phyloP scores from a whole-genome alignment of 495 filamentous ascomycete species.

The Tuber borchii region DNA sequence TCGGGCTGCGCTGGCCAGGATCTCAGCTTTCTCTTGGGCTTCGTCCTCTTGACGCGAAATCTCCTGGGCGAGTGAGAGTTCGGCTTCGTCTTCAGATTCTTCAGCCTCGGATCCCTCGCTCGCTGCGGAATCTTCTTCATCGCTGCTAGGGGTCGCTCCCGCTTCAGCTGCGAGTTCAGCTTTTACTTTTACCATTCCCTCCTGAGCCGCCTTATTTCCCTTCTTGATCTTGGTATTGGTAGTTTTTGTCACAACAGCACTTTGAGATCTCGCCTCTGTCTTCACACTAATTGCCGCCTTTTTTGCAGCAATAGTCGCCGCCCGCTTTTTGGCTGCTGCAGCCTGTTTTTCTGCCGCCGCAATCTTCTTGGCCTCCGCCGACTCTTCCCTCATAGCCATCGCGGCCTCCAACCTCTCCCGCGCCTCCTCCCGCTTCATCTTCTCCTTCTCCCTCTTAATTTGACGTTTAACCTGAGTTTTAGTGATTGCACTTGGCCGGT shows the following conservation, averaged over 20 bases:
- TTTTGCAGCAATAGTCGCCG: not conserved
- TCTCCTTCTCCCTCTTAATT: not conserved
- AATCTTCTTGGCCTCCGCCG: not conserved
- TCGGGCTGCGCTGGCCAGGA: not conserved
- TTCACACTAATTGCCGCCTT: not conserved
- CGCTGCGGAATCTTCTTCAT: too few species aligned
- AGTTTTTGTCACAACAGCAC: not conserved
- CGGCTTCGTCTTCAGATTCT: not conserved
- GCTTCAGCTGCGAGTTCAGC: too few species aligned
- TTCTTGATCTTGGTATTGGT: not conserved
- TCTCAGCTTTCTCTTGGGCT: too few species aligned
- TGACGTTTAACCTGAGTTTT: not conserved
- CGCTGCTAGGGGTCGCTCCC: too few species aligned
- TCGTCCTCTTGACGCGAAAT: not conserved
- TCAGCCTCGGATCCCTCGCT: too few species aligned
- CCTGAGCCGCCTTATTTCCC: not conserved
- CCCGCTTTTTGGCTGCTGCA: not conserved
- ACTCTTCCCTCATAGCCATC: not conserved
- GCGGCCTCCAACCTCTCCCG: not conserved
- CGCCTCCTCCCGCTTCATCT: not conserved
- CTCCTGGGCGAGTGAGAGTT: not conserved
- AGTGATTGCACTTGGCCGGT: not conserved
- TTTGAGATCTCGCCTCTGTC: not conserved
- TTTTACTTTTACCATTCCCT: not conserved
- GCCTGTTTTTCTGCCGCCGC: not conserved